Conservation (phyloP, 2,329 filamentous ascomycete species). For the Phyllosticta paracitricarpa region DNA sequence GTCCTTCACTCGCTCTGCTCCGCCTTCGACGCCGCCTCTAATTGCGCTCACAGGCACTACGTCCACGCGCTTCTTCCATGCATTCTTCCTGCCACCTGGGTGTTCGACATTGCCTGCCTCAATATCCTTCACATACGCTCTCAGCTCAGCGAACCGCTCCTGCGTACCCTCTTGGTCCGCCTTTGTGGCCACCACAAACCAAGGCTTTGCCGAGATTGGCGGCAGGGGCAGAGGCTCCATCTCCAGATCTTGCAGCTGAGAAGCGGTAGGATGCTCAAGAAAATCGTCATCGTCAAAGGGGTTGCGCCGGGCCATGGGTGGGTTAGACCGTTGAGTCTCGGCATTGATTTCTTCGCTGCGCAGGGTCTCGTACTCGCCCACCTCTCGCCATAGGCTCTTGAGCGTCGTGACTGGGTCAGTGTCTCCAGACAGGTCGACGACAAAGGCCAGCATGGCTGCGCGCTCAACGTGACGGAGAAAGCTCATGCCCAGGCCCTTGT, state of each 20-base stretch:
- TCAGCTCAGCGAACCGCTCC: slow-evolving; percentile 62
- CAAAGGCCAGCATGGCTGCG: slow-evolving; percentile 85
- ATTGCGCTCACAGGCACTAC: slow-evolving; percentile 87
- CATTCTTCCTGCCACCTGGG: slow-evolving; percentile 59
- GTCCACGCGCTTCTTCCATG: slow-evolving; percentile 45
- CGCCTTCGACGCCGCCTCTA: slow-evolving; percentile 51
- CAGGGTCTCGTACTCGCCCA: slow-evolving; percentile 75
- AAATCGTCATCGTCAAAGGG: slow-evolving; percentile 9
- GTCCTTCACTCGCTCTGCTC: slow-evolving; percentile 64
- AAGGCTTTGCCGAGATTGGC: slow-evolving; percentile 87
- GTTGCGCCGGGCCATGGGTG: background rate
- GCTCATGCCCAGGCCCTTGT: slow-evolving; percentile 80
- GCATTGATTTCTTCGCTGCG: slow-evolving; percentile 62
- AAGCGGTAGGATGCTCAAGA: slow-evolving; percentile 13
- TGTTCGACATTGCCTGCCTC: slow-evolving; percentile 54
- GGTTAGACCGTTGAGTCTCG: slow-evolving; percentile 51
- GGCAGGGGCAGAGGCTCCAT: slow-evolving; percentile 39
- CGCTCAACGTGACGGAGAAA: slow-evolving; percentile 93
- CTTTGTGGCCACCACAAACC: slow-evolving; percentile 94
- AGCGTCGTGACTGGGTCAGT: slow-evolving; percentile 70
- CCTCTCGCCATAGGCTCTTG: slow-evolving; percentile 78
- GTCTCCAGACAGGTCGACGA: slow-evolving; percentile 72
- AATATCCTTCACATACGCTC: slow-evolving; percentile 59
- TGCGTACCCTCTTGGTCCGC: slow-evolving; percentile 73
- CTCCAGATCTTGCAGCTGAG: slow-evolving; percentile 7